Percentiles rank a stretch among this genome's conserved stretches.
These are phyloP conservation scores for Apophysomyces ossiformis DNA, from an alignment of 371 early-diverging fungal genomes.

Conservation along the genomic window DNA sequence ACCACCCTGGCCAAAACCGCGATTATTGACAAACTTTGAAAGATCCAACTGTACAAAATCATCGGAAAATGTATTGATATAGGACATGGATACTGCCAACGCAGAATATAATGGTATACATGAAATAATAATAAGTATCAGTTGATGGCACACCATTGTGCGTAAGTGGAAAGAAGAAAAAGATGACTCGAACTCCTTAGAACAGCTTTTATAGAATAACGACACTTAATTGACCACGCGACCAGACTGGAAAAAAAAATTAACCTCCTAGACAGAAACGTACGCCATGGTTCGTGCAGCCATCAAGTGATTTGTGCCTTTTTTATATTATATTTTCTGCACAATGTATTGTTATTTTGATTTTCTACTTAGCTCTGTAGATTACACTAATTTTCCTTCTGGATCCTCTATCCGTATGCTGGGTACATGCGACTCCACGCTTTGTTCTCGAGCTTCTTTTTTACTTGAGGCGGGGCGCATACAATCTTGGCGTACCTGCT, in stretches of 20 bases:
- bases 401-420: constrained; percentile 24
- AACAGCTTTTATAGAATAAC: neutral
- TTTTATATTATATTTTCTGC: neutral
- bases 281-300: neutral
- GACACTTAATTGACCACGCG: neutral
- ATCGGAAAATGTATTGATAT: neutral
- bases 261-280: neutral
- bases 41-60: constrained; percentile 13
- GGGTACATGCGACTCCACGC: constrained; percentile 11
- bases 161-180: neutral
- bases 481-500: constrained; percentile 44
- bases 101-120: neutral
- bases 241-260: neutral
- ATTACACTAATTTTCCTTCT: constrained; percentile 16
- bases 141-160: neutral
- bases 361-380: neutral
- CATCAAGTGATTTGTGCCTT: neutral
- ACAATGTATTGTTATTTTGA: neutral
- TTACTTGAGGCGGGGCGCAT: constrained; percentile 26
- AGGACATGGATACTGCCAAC: neutral
- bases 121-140: neutral
- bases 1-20: constrained; percentile 18
- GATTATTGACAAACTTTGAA: constrained; percentile 12
- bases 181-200: neutral
- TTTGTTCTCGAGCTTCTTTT: neutral